Evolutionary conservation across 345 rosid genomes (phyloP).

Genomic region (Gossypium anomalum): DNA sequence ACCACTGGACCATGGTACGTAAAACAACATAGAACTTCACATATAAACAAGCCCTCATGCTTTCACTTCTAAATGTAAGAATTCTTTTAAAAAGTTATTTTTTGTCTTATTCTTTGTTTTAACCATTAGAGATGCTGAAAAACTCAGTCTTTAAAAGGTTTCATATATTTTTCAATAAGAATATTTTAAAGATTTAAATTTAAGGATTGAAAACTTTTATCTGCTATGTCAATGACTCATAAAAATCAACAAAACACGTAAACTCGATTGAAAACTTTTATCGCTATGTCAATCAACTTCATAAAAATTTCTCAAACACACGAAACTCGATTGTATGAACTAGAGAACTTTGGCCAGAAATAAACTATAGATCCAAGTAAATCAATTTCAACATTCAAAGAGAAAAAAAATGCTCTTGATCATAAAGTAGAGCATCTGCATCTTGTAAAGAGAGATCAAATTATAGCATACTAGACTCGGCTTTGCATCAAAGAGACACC

Average conservation of each 20-base stretch:
- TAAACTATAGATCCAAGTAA: not conserved
- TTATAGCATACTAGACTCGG: no score
- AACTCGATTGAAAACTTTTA: no score
- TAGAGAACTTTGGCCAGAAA: not conserved
- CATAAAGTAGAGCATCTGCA: not conserved
- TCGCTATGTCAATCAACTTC: no score
- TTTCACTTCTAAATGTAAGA: no score
- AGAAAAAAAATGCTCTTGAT: not conserved
- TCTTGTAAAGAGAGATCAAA: not conserved
- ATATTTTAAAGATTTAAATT: not conserved
- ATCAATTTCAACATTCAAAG: not conserved
- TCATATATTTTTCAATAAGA: not conserved
- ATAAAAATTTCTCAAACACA: no score
- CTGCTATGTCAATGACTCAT: not conserved
- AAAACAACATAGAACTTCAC: no score
- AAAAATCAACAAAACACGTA: not conserved
- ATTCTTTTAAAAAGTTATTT: no score
- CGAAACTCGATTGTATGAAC: not conserved
- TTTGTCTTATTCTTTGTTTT: conserved; percentile 8
- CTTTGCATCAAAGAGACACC: no score
- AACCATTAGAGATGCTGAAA: conserved; percentile 6
- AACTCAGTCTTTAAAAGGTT: not conserved
- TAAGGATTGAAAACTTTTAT: not conserved
- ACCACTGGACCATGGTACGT: no score
- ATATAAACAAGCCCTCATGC: no score